phyloP scores from a whole-genome alignment of 257 asterid species.

The Jacaranda mimosifolia region DNA sequence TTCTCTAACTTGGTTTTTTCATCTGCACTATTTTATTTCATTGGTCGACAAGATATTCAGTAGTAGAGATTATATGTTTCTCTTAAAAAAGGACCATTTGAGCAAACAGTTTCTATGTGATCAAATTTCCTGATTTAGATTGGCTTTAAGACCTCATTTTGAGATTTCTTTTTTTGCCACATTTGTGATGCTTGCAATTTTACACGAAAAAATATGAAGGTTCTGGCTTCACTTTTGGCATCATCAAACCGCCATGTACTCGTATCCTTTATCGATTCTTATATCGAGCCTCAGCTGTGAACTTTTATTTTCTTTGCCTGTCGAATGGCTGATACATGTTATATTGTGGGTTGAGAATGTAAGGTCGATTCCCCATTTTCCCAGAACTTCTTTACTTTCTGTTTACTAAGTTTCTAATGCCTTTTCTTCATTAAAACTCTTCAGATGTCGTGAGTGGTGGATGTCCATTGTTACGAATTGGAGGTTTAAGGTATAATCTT shows the following conservation, averaged over 20 bases:
- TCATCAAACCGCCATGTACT: constrained; percentile 69
- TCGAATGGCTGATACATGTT: constrained; percentile 56
- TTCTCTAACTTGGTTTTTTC: not conserved
- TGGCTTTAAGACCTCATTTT: not conserved
- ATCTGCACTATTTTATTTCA: no score
- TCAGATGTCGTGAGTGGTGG: constrained; percentile 61
- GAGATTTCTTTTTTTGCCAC: constrained; percentile 11
- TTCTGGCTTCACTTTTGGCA: constrained; percentile 59
- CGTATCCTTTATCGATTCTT: constrained; percentile 59
- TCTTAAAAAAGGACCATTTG: no score
- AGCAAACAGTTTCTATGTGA: constrained; percentile 1
- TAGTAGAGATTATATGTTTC: no score
- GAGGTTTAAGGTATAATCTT: constrained; percentile 79
- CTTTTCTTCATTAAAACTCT: constrained; percentile 32
- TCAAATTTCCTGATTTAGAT: constrained; percentile 17
- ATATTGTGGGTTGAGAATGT: constrained; percentile 20
- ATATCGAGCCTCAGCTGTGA: constrained; percentile 72
- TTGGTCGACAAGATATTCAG: no score
- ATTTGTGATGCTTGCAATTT: constrained; percentile 29
- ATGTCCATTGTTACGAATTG: constrained; percentile 64
- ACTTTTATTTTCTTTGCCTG: constrained; percentile 53
- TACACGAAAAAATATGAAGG: constrained; percentile 48
- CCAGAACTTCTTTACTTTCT: constrained; percentile 2
- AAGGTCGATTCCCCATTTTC: not conserved
- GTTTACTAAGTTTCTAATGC: constrained; percentile 11